phyloP scores from a whole-genome alignment of 768 basidiomycete species.

The Phylloporus sp. region DNA sequence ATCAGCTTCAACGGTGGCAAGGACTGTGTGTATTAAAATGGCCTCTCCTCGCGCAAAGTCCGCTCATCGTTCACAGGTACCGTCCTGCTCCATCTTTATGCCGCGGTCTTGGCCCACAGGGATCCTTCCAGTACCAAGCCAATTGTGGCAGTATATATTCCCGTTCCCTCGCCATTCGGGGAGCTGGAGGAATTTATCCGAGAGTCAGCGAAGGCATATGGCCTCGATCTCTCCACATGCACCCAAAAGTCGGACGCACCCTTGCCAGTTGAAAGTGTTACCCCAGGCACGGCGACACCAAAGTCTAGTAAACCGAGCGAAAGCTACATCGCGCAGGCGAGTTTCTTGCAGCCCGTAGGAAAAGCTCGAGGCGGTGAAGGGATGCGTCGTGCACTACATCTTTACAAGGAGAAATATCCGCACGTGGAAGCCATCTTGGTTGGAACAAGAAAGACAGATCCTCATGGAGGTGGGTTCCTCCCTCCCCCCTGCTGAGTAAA shows the following conservation, averaged over 20 bases:
- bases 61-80: constrained; percentile 57
- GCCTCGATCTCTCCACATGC: constrained; percentile 64
- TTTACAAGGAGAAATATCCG: constrained; percentile 65
- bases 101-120: constrained; percentile 59
- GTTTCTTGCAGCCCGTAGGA: constrained; percentile 39
- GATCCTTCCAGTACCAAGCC: constrained; percentile 36
- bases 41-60: neutral
- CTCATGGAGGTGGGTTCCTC: constrained; percentile 82
- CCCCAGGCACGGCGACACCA: constrained; percentile 31
- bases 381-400: constrained; percentile 75
- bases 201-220: constrained; percentile 56
- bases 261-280: constrained; percentile 46
- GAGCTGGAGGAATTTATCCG: constrained; percentile 82
- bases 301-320: constrained; percentile 6
- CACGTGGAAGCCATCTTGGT: constrained; percentile 79
- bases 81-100: constrained; percentile 88
- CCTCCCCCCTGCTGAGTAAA: neutral
- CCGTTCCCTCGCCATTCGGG: constrained; percentile 83
- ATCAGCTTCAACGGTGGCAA: constrained; percentile 99
- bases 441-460: constrained; percentile 86
- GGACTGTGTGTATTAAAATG: constrained; percentile 77
- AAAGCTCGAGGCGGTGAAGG: constrained; percentile 58
- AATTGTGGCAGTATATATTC: constrained; percentile 79
- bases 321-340: constrained; percentile 1
- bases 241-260: constrained; percentile 35